A percentile compares a stretch with the other conserved stretches of the same genome.
Conservation (phyloP, 164 flowering plant species). For the Macadamia integrifolia region DNA sequence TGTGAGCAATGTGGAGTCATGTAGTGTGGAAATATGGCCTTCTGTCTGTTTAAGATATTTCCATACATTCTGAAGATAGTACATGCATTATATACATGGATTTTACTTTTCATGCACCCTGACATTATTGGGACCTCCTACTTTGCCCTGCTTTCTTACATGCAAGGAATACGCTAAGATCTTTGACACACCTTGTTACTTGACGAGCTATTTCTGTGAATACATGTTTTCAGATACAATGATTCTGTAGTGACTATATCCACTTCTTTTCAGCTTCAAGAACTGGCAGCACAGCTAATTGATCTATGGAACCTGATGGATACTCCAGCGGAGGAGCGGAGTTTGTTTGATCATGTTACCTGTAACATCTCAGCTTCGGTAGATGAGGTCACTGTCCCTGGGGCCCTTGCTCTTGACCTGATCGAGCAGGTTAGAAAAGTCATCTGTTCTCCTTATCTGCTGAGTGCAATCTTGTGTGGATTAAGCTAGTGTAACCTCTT, state of each 20-base stretch:
- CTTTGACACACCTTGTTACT: no score
- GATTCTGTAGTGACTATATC: background rate
- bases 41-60: no score
- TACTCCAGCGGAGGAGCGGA: slow-evolving; percentile 71
- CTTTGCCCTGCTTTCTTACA: no score
- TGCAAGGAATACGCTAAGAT: no score
- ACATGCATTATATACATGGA: no score
- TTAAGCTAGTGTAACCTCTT: background rate
- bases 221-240: no score
- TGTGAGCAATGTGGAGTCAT: no score
- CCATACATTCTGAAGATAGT: no score
- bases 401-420: slow-evolving; percentile 88
- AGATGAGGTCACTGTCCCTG: slow-evolving; percentile 80
- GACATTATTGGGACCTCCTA: no score
- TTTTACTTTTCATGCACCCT: no score
- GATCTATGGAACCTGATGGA: slow-evolving; percentile 99
- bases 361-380: slow-evolving; percentile 88
- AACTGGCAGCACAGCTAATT: slow-evolving; percentile 68
- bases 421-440: slow-evolving; percentile 73
- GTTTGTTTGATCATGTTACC: slow-evolving; percentile 82
- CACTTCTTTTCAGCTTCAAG: slow-evolving; percentile 73
- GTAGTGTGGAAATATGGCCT: no score
- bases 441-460: background rate
- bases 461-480: background rate
- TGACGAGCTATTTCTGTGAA: no score